Evolutionary conservation across 768 basidiomycete genomes (phyloP), one percentile per base, ranked within the genome.

Genomic region (Lepiota subincarnata): DNA sequence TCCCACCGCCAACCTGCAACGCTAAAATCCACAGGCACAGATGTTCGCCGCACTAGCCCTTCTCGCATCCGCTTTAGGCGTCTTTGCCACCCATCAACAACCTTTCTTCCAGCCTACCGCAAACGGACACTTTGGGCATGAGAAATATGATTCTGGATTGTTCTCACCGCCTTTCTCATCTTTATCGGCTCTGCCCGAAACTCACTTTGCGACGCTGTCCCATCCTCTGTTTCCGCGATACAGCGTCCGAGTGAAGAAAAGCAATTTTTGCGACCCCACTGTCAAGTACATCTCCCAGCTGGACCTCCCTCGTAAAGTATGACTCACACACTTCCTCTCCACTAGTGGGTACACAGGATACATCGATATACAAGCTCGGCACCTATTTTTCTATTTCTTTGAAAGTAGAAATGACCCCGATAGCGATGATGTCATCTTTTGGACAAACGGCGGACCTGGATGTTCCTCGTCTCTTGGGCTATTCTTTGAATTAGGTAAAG

Each of bases 311-410:
- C 6, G 10, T 13, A 36, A 16, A 42, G 7, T 2, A 22, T 19
- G 20, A n/a, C 31, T 20, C 11, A 28, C 34, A 39, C 4, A 34
- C 16, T 35, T 12, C 2, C 14, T 7, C 6, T 20, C 10, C 8
- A 18, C 14, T 18, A 50, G 53, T 1, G 42, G 34, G 4, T 47
- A 52, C 8, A 84, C 83, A 0, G 84, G 85, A 13, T 86, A 86
- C 59, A 83, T 87, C 48, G 85, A 86, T 56, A 74, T 83, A 43
- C 71, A 81, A 61, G 73, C 82, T 4, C 74, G 82, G 2, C 85
- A 86, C 60, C 57, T 86, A 11, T 86, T 85, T 64, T 89, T 89
- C 73, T 87, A 87, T 70, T 89, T 89, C 65, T 89, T 89, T 63
- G 86, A 89, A 64, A 84, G 82, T 54, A 70, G 89, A 48, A 77